Evolutionary conservation across 306 rosid genomes (phyloP), one percentile per base, ranked within the genome.

Genomic region (Vicia sativa): DNA sequence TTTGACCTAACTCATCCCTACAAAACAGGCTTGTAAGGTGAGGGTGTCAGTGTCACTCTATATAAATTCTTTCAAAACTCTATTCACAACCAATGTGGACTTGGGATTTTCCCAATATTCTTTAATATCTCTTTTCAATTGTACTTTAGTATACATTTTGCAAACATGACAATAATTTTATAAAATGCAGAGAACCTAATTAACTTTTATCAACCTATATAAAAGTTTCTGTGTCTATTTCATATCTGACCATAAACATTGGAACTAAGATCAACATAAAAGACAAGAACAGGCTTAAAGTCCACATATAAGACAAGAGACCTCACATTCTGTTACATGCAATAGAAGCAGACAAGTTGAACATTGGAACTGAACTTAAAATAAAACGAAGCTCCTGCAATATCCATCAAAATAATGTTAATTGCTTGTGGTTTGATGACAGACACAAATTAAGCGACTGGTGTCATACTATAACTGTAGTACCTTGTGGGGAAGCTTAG

Each of bases 401-500:
- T 62, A 79, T 70, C 52, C 77, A 77, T 60, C 66, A 49, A 65
- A 53, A 66, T 9, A 54, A 71, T 29, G 69, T 29, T 34, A n/a
- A 8, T 29, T 46, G 57, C 44, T 45, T 65, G 29, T 37, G 28
- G 31, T 56, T 44, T 26, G 58, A 70, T 71, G 50, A 68, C 10
- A 42, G 8, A 12, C 65, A 66, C 15, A 42, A 59, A 73, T 23
- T 44, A 70, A 52, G 53, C 38, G 18, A 68, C 11, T 3, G 16
- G 58, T 44, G 26, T 49, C 64, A 50, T 23, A 39, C 7, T 61
- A 15, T 23, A 60, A 35, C 16, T 68, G 34, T 38, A 35, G n/a
- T 81, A 92, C 98, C 98, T 92, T 92, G 83, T 92, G 96, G 53
- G 96, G 91, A 83, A 92, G 96, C 93, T 84, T 90, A 60, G 96